Evolutionary conservation across 2,329 filamentous ascomycete genomes (phyloP), one percentile per base, ranked within the genome.

Genomic region (Trichoderma harzianum): DNA sequence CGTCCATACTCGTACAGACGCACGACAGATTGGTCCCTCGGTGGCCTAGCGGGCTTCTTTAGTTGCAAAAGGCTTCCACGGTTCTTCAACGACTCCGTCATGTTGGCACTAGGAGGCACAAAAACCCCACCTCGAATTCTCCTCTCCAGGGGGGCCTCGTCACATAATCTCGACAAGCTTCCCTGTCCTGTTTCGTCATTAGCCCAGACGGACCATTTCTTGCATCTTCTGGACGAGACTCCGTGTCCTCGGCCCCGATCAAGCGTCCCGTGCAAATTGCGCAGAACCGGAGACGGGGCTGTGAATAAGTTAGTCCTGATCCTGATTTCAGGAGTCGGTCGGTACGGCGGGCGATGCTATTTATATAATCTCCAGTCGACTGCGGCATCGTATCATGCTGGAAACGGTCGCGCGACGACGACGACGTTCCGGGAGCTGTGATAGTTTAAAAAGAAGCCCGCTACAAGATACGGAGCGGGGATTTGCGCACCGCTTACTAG

Each of bases 121-220:
- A 2, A 21, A 60, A 36, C 66, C 66, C 66, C 66, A 69, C 66
- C 53, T 69, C 43, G 36, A 69, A 60, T 61, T 47, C 66, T 61
- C 36, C 66, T 61, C 66, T 30, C 65, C 58, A 63, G 47, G 55
- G 58, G 68, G 36, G 12, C 39, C 67, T 63, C 67, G 58, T 63
- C 47, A 63, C 58, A 62, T 62, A 70, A 70, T 70, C 69, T 70
- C 69, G 69, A 70, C 69, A 69, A 58, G 69, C 61, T 65, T 58
- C 68, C 60, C 61, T 70, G 34, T 26, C 55, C 36, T n/a, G 60
- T 63, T 72, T 66, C 70, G 70, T 53, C 64, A 64, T 70, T 64
- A 43, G 36, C 51, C 61, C 39, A 43, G 65, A 69, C 47, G 57
- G 43, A 28, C 26, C 43, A 39, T 68, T 58, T 72, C 70, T 63